These are phyloP conservation scores for Starmerella davenportii DNA, from an alignment of 805 yeast genomes.

Conservation along the genomic window DNA sequence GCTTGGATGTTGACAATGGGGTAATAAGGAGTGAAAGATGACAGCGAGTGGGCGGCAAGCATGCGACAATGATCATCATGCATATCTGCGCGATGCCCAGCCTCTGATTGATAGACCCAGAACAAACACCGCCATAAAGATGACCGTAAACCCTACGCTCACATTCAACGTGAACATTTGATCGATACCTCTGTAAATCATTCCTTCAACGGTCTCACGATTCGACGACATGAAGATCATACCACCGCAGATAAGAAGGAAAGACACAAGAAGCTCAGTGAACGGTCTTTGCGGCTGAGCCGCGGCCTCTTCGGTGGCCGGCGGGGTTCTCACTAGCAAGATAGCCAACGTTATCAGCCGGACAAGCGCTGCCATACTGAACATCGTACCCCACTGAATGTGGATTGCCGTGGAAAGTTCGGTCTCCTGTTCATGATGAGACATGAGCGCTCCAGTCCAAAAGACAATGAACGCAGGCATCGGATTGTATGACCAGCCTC, in stretches of 20 bases:
- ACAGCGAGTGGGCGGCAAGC: no score
- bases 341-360: slow-evolving; percentile 47
- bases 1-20: no score
- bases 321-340: slow-evolving; percentile 23
- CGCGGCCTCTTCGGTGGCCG: slow-evolving; percentile 17
- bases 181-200: slow-evolving; percentile 68
- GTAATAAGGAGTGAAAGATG: no score
- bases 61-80: no score
- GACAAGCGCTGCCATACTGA: slow-evolving; percentile 67
- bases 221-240: slow-evolving; percentile 81
- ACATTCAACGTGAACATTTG: slow-evolving; percentile 83
- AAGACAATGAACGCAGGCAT: slow-evolving; percentile 84
- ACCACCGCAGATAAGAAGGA: slow-evolving; percentile 76
- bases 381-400: slow-evolving; percentile 77
- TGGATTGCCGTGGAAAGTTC: slow-evolving; percentile 62
- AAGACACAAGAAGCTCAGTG: slow-evolving; percentile 66
- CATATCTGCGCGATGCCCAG: slow-evolving; percentile 11
- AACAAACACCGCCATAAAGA: slow-evolving; percentile 83
- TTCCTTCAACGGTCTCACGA: slow-evolving; percentile 63
- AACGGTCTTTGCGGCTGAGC: slow-evolving; percentile 51
- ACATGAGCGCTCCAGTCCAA: slow-evolving; percentile 94
- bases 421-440: slow-evolving; percentile 80
- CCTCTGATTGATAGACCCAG: slow-evolving; percentile 32
- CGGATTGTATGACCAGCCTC: slow-evolving; percentile 65
- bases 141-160: slow-evolving; percentile 57